Evolutionary conservation across 768 basidiomycete species (phyloP), one percentile per base, ranked within the genome.

Genomic region (Auricularia cornea): DNA sequence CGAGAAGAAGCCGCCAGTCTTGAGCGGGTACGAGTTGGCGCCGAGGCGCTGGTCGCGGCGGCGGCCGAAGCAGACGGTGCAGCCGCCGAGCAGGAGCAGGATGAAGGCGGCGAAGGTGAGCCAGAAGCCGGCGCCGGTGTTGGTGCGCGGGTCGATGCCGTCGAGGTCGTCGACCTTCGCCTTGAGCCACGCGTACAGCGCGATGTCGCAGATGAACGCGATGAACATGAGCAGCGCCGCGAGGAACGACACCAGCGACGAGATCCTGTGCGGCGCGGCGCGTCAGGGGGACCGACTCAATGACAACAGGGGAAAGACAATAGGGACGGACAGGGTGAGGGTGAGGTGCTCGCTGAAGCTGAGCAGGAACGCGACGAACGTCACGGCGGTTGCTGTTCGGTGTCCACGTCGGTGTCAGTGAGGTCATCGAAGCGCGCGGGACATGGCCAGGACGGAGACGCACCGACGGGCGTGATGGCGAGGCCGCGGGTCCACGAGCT

Each of bases 191-290:
- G 78, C 84, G 68, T 77, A 87, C 32, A 93, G 81, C 16, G 88
- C 87, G 64, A 92, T 86, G 72, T 93, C 89, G 71, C 89, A 83
- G 48, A 83, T 82, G 69, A 92, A 90, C 1, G 89, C 85, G 65
- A 91, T 83, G 62, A 91, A 75, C 2, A 89, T 83, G 52, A 92
- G 70, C 26, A 81, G 65, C 1, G 88, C 86, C 8, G 88, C 88
- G 61, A 91, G 77, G 80, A 89, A 89, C 14, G 90, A 79, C 2
- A 75, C 60, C 59, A 84, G 70, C 18, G 81, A 78, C 0, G 83
- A 73, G 57, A 82, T 33, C 26, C 68, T 69, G 56, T 18, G 28
- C n/a, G 28, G 38, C 12, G 18, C 20, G 30, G 51, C 18, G 23
- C 23, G 11, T 18, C 14, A 52, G 23, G 1, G 31, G 35, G 8